A percentile compares a stretch with the other conserved stretches of the same genome.
Evolutionary conservation across 1,284 basidiomycete genomes (phyloP).

Genomic region (Trametes polyzona): DNA sequence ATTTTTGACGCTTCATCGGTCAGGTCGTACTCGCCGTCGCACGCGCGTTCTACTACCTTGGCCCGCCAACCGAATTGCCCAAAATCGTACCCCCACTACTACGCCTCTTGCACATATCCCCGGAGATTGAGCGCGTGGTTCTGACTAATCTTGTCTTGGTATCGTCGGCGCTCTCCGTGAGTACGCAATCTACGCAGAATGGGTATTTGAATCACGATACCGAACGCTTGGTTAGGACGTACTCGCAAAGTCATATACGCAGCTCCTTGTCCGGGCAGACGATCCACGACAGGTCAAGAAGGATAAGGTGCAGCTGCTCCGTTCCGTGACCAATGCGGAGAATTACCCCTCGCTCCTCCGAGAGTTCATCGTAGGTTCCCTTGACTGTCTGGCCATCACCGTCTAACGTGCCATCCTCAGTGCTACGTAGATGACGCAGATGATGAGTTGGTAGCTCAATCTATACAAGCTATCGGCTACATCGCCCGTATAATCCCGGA

Average conservation of each 20-base stretch:
- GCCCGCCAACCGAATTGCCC: conserved; percentile 56
- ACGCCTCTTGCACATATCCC: conserved; percentile 63
- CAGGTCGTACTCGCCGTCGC: conserved; percentile 79
- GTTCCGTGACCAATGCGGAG: conserved; percentile 63
- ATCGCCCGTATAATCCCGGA: conserved; percentile 73
- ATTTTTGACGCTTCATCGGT: conserved; percentile 1
- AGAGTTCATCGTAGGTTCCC: conserved; percentile 83
- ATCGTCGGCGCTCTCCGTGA: conserved; percentile 63
- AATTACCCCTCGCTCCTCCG: conserved; percentile 74
- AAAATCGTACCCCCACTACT: conserved; percentile 71
- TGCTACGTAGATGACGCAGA: conserved; percentile 78
- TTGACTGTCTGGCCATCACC: too few relatives aligned
- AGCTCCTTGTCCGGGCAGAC: conserved; percentile 71
- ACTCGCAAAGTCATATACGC: conserved; percentile 57
- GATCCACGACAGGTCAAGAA: conserved; percentile 70
- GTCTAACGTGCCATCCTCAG: conserved; percentile 41
- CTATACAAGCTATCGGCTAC: conserved; percentile 79
- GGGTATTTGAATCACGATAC: background rate
- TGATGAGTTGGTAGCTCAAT: conserved; percentile 68
- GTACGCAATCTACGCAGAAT: conserved; percentile 32
- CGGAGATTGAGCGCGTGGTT: conserved; percentile 74
- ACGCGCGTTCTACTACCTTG: conserved; percentile 76
- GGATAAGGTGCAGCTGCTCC: conserved; percentile 75
- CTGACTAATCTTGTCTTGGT: conserved; percentile 74
- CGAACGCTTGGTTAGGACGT: conserved; percentile 39